Base-by-base conservation (phyloP, 148 eudicot species). In the Agrostemma githago region DNA sequence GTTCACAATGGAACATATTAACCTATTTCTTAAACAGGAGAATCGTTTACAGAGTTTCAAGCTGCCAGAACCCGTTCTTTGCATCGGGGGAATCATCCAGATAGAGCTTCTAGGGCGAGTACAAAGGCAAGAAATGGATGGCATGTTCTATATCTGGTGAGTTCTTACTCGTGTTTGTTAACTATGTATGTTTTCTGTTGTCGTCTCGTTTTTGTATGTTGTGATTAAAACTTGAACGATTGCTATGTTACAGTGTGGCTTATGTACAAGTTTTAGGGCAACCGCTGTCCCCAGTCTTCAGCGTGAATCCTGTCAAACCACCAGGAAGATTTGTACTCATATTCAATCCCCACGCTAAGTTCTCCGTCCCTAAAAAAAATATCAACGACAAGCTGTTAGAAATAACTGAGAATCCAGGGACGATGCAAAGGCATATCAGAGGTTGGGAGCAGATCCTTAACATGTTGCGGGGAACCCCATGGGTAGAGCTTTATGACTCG, bases 91-190 rank as follows among this genome's bases (percentile, higher is more conserved):
- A 54, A 78, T 76, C 69, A 20, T 94, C 82, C 92, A 85, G 84
- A 79, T 94, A 74, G 98, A 94, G 82, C 80, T 94, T 78, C 77
- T 86, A 66, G 97, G 97, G 61, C 83, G 95, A 77, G 88, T 89
- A 82, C 93, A 94, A 82, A 91, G 66, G 78, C 92, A 91, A 74
- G 88, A 83, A 78, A 78, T 76, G 81, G 98, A 94, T 82, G 88
- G 76, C 75, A 72, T 83, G 37, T 88, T 76, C 80, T 94, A 94
- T 67, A 84, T 87, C 74, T 88, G 98, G 98, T 91, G 4, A 85
- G 91, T 84, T 64, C 39, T 46, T 17, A 10, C 12, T 72, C 54
- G 20, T 38, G 69, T 51, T 15, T 12, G 56, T 51, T 51, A 51
- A 51, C 11, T 51, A 4, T 10, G 11, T 51, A 11, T 51, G 56